These are phyloP conservation scores for Botrytis deweyae DNA, from an alignment of 2,329 filamentous ascomycete genomes.

Conservation along the genomic window DNA sequence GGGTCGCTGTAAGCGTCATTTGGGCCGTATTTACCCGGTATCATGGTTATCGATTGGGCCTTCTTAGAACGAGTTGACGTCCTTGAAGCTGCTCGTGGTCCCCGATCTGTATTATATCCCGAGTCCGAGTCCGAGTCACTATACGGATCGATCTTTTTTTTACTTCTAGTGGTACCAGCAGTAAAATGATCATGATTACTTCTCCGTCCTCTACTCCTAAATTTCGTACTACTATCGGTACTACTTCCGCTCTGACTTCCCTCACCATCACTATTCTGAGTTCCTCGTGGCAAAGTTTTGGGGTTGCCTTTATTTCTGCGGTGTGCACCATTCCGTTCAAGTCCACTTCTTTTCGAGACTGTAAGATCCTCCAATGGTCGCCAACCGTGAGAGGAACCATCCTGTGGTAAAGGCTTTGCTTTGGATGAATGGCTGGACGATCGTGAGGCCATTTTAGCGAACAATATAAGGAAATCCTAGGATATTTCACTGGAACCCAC, in stretches of 20 bases:
- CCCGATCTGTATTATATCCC: no score
- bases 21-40: no score
- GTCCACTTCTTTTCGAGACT: no score
- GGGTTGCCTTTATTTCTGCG: no score
- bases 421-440: neutral
- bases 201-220: neutral
- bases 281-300: no score
- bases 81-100: neutral
- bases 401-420: no score
- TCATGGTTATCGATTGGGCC: no score
- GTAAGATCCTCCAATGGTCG: no score
- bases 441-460: neutral
- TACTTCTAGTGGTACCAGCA: neutral
- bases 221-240: neutral
- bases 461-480: rapidly evolving
- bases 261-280: neutral
- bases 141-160: no score
- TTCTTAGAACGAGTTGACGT: neutral
- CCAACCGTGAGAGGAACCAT: neutral
- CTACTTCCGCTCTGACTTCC: neutral
- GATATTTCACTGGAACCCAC: neutral
- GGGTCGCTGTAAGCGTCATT: neutral
- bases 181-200: neutral
- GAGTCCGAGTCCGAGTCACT: neutral
- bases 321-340: no score